phyloP scores from a whole-genome alignment of 2,329 filamentous ascomycete genomes.

The Fragosphaeria purpurea region DNA sequence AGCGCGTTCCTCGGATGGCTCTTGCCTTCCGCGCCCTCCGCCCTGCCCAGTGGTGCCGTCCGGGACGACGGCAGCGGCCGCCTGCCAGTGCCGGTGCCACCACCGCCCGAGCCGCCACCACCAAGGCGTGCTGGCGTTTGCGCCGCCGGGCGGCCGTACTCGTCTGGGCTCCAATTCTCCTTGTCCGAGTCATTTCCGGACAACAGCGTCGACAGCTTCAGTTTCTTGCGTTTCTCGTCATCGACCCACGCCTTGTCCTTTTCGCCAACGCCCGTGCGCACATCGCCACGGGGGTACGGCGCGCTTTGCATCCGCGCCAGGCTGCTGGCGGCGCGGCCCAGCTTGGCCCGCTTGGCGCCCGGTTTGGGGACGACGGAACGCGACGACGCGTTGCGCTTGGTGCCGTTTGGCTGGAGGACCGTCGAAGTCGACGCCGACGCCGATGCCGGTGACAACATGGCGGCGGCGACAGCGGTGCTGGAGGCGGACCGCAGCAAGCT shows the following conservation, averaged over 20 bases:
- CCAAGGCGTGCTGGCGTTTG: constrained; percentile 13
- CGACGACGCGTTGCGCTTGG: constrained; percentile 52
- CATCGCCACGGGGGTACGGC: constrained; percentile 27
- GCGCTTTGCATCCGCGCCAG: constrained; percentile 47
- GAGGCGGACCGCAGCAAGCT: constrained; percentile 65
- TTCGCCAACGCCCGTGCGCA: constrained; percentile 13
- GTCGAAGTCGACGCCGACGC: not conserved
- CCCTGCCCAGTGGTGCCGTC: constrained; percentile 13
- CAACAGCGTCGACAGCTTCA: constrained; percentile 30
- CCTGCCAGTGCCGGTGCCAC: constrained; percentile 19
- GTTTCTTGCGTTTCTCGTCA: constrained; percentile 27
- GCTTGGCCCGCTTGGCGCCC: constrained; percentile 51
- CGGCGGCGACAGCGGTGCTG: constrained; percentile 30
- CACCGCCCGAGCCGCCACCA: constrained; percentile 10
- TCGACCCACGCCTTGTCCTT: constrained; percentile 19
- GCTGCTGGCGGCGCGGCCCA: constrained; percentile 52
- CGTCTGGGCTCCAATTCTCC: constrained; percentile 70
- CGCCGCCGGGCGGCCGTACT: constrained; percentile 30
- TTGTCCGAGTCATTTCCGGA: constrained; percentile 76
- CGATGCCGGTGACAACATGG: constrained; percentile 24
- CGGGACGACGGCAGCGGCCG: constrained; percentile 27
- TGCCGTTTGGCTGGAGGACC: constrained; percentile 43
- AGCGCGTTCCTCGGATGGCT: too few relatives aligned
- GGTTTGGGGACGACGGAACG: constrained; percentile 20
- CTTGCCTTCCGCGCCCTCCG: too few relatives aligned